A percentile compares a stretch with the other conserved stretches of the same genome.
Conservation (phyloP, 345 rosid genomes). For the Turritis glabra region DNA sequence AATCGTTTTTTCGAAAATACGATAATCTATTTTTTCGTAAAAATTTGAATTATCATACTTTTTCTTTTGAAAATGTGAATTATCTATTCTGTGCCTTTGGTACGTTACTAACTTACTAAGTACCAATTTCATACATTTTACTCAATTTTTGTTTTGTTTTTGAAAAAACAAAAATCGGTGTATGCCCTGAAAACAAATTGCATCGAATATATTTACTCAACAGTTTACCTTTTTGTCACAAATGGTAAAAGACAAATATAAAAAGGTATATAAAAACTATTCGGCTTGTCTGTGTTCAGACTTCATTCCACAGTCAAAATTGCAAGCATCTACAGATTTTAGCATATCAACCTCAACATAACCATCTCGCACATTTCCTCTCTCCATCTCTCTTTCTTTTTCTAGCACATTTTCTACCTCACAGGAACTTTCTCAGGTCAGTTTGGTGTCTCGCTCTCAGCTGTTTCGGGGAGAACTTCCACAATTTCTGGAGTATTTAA, state of each 20-base stretch:
- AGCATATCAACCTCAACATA: not conserved
- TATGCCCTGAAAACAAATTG: not conserved
- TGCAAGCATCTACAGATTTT: constrained; percentile 16
- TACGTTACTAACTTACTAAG: too few species aligned
- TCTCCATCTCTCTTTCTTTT: not conserved
- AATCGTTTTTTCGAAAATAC: too few species aligned
- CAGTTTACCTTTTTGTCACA: not conserved
- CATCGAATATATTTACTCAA: not conserved
- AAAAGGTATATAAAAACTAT: not conserved
- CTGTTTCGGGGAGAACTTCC: constrained; percentile 8
- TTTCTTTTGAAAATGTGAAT: too few species aligned
- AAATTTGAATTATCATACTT: too few species aligned
- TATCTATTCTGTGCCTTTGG: too few species aligned
- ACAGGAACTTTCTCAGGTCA: not conserved
- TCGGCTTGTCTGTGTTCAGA: not conserved
- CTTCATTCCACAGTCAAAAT: constrained; percentile 24
- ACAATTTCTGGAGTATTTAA: constrained; percentile 11
- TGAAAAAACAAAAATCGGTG: too few species aligned
- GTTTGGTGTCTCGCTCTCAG: constrained; percentile 10
- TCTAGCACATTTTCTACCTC: constrained; percentile 10
- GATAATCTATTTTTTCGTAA: too few species aligned
- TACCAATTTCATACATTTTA: too few species aligned
- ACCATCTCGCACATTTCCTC: not conserved
- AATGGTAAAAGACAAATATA: not conserved
- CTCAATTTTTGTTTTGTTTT: too few species aligned